Base-by-base conservation (phyloP, 352 stramenopile genomes). In the Phytopythium helicoides region DNA sequence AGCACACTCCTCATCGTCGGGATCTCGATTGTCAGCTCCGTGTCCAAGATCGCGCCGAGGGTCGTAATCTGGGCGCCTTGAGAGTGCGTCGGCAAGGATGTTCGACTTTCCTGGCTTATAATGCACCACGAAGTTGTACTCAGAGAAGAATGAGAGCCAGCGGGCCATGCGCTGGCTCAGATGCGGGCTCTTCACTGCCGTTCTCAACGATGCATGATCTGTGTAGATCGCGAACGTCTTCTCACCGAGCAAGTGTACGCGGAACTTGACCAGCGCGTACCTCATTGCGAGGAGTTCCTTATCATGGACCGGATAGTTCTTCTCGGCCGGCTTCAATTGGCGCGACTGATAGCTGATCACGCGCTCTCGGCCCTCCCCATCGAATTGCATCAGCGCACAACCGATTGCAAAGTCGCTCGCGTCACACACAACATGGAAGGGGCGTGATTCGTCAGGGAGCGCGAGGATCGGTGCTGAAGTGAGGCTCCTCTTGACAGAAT, bases 41-140 rank as follows among this genome's bases (percentile, higher is more conserved):
- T 34, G 41, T 6, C 26, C 47, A 23, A 25, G 33, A 21, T 10
- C 34, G n/a, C 0, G 1, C 22, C 37, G 23, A 12, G 37, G 45
- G 6, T 54, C 42, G 14, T 57, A 64, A 10, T 68, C 37, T 14
- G 60, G 65, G 1, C 48, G 42, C 0, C 56, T 48, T 4, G 64
- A 69, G 1, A 77, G n/a, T 0, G 58, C 59, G 41, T 68, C 59
- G 15, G n/a, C n/a, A n/a, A n/a, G n/a, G n/a, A n/a, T n/a, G n/a
- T n/a, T n/a, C n/a, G n/a, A n/a, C n/a, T n/a, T n/a, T n/a, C n/a
- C n/a, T n/a, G n/a, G n/a, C n/a, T n/a, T n/a, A n/a, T n/a, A n/a
- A n/a, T n/a, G n/a, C n/a, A n/a, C n/a, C n/a, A n/a, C n/a, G n/a
- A n/a, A n/a, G n/a, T n/a, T n/a, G n/a, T n/a, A n/a, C n/a, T 71